Evolutionary conservation across 2,329 filamentous ascomycete species (phyloP).

Genomic region (Cladosporium sp.): DNA sequence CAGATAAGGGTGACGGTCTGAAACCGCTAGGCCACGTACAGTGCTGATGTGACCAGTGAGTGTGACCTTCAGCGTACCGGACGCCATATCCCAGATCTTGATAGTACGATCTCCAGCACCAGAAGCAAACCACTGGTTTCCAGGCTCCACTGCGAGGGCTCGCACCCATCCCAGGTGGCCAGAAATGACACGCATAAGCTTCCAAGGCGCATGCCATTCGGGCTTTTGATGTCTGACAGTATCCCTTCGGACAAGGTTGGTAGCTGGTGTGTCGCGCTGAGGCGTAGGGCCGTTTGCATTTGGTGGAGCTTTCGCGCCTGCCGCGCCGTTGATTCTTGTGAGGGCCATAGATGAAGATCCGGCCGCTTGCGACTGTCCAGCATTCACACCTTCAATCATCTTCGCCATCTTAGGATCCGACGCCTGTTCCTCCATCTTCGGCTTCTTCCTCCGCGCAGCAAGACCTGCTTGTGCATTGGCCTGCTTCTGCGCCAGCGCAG

Average conservation of each 20-base stretch:
- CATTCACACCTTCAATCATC: constrained; percentile 62
- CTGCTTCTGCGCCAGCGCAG: constrained; percentile 74
- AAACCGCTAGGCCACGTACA: constrained; percentile 86
- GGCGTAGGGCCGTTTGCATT: constrained; percentile 55
- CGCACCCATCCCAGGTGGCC: constrained; percentile 96
- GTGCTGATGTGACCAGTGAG: constrained; percentile 93
- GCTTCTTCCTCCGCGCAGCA: constrained; percentile 61
- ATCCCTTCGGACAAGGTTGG: constrained; percentile 59
- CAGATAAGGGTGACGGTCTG: constrained; percentile 88
- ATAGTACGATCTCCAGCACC: constrained; percentile 94
- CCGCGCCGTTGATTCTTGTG: constrained; percentile 46
- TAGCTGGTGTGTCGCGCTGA: constrained; percentile 47
- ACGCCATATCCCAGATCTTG: constrained; percentile 97
- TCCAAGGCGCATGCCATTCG: constrained; percentile 98
- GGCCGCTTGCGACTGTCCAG: constrained; percentile 41
- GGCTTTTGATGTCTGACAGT: constrained; percentile 69
- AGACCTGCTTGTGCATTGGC: constrained; percentile 56
- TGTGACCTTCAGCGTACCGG: constrained; percentile 77
- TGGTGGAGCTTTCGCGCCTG: constrained; percentile 40
- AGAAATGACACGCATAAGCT: constrained; percentile 94
- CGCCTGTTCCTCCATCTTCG: constrained; percentile 51
- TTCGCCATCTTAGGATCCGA: constrained; percentile 57
- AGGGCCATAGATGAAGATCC: constrained; percentile 54
- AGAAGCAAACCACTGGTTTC: constrained; percentile 96
- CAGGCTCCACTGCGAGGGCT: constrained; percentile 83